Evolutionary conservation across 495 filamentous ascomycete genomes (phyloP), one percentile per base, ranked within the genome.

Genomic region (Ramalina intermedia): DNA sequence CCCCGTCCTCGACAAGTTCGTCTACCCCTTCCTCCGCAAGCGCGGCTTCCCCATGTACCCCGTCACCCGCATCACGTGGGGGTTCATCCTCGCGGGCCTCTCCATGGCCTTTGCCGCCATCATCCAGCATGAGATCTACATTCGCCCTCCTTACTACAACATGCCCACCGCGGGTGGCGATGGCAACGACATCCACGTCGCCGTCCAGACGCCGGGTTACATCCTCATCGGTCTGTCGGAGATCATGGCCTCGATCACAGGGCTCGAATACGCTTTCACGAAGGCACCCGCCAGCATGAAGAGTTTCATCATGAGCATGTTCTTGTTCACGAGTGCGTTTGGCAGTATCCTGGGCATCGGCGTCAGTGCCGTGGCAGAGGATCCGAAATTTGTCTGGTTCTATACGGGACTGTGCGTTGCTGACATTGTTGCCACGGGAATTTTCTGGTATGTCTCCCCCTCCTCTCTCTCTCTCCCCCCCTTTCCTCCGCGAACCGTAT

Each of bases 241-340:
- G 63, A 83, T 85, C 52, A 72, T 85, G 51, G 79, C 80, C 0
- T 78, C 71, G 43, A 72, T 84, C 55, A 81, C 78, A 13, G 70
- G 65, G 1, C 67, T 82, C 6, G 79, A 83, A 59, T 87, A 88
- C 50, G 85, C 84, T 5, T 87, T 79, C 61, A 83, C 78, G 56
- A 86, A 89, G 65, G 84, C 85, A 1, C 85, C 85, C 6, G 72
- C 68, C 52, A 85, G 81, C 62, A 85, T 89, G 82, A 55, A 73
- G 49, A 62, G 63, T 1, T 51, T 71, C 16, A 62, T 70, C 13
- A 68, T 66, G 51, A 56, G 63, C 1, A 52, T 67, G 16, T 64
- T 55, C 40, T 55, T 63, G 18, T 53, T 69, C 6, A 66, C 62
- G 35, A 64, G 64, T 3, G 66, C 66, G 0, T 57, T 71, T 21